phyloP scores from a whole-genome alignment of 768 basidiomycete species.

The Galerina marginata region DNA sequence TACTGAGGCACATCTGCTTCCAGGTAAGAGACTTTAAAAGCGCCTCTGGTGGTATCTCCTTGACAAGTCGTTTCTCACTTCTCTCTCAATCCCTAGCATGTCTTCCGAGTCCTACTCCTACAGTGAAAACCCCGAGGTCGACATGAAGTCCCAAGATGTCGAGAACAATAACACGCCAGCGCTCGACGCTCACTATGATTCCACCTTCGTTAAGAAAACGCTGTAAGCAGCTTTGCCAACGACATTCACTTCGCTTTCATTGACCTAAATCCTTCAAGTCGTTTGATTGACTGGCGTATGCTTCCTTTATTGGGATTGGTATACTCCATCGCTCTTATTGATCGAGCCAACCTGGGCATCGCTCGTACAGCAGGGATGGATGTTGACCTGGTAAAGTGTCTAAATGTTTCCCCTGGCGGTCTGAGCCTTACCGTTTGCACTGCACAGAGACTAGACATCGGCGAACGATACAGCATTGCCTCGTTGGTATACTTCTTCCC shows the following conservation, averaged over 20 bases:
- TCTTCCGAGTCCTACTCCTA: too few relatives aligned
- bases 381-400: conserved; percentile 31
- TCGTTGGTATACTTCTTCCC: conserved; percentile 43
- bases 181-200: conserved; percentile 25
- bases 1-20: too few relatives aligned
- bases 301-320: conserved; percentile 40
- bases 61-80: too few relatives aligned
- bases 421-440: conserved; percentile 8
- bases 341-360: conserved; percentile 39
- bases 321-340: conserved; percentile 41
- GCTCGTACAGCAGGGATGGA: conserved; percentile 44
- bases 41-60: too few relatives aligned
- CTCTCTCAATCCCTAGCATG: too few relatives aligned
- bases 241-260: background rate
- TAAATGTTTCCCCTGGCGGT: conserved; percentile 17
- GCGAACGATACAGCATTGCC: conserved; percentile 39
- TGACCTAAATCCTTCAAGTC: conserved; percentile 21
- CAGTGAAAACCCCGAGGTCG: conserved; percentile 4
- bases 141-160: conserved; percentile 13
- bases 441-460: conserved; percentile 15
- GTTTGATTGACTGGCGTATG: conserved; percentile 38
- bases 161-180: conserved; percentile 13
- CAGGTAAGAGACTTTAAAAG: too few relatives aligned
- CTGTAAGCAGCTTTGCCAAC: conserved; percentile 12
- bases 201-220: conserved; percentile 21